Evolutionary conservation across 2,329 filamentous ascomycete species (phyloP), one percentile per base, ranked within the genome.

Genomic region (Pseudocercospora ulei): DNA sequence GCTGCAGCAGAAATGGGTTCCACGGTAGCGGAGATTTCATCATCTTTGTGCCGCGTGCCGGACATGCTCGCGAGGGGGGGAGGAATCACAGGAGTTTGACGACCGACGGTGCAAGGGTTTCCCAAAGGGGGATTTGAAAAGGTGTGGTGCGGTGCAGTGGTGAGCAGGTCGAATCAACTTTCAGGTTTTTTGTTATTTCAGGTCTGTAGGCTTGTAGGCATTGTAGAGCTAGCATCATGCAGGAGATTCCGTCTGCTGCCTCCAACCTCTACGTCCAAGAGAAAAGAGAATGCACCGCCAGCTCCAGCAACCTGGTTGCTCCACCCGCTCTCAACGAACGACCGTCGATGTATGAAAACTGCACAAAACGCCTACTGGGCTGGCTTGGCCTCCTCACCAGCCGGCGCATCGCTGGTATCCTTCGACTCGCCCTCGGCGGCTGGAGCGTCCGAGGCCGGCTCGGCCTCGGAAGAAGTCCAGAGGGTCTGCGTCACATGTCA

Each of bases 391-490:
- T 68, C 66, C 49, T 66, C 66, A 48, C 68, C 67, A 44, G 77
- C 63, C 49, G 77, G 68, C 56, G 71, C 68, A 57, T 77, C 76
- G 44, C 71, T 61, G 49, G 72, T 67, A 41, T 65, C 60, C 55
- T 70, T 68, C 45, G 70, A 59, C 52, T 75, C 66, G 50, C 68
- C 65, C 44, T 76, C 64, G 44, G 68, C 46, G 35, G 57, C 52
- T 31, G 55, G 50, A 27, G 52, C 38, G 51, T 68, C 67, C 49
- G 73, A 71, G 54, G 80, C 69, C 58, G 83, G 76, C 74, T 96
- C 90, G 51, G 87, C 84, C 77, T 96, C 90, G 55, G 88, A 96
- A 46, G 88, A 96, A 61, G 90, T 96, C 90, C 90, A 96, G 67
- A 96, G 86, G 54, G 90, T 96, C 87, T 95, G 55, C 29, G 6